Base-by-base conservation (phyloP, 306 rosid species). In the Lupinus albus region DNA sequence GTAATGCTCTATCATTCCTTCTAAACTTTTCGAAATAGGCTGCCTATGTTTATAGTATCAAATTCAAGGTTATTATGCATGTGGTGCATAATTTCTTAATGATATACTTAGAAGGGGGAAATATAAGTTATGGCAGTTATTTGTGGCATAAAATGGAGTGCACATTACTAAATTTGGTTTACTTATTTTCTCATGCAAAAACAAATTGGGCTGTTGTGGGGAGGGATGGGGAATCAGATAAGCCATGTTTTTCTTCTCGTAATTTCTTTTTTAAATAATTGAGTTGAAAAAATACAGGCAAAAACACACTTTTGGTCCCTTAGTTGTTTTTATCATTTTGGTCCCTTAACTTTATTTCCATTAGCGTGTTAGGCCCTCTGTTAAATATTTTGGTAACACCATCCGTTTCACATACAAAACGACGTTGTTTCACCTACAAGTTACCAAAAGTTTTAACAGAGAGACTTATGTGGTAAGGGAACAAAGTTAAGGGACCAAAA, bases 131-230 rank as follows among this genome's bases (percentile, higher is more conserved):
- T 35, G 17, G 30, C 16, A 44, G 2, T 38, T 61, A 49, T 33
- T 25, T 53, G 50, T 65, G 50, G 30, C 35, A 46, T 44, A 11
- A 15, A 39, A 32, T 70, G 50, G 48, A 67, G 36, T 42, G 25
- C 72, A 75, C 48, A 15, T 51, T 61, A 60, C 65, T 61, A 46
- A 38, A 70, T 62, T 36, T 54, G 32, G 58, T 53, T 13, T 56
- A 11, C 18, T 33, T 18, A 53, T 70, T 67, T 42, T 65, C 62
- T 12, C 11, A 18, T 39, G 28, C 20, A 20, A 49, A 16, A 30
- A 10, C 5, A 4, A 42, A 12, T 20, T 17, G 13, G 20, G 48
- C 60, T 12, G 14, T 14, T 1, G 17, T 36, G 17, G 51, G 49
- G 2, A 4, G 1, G 45, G 4, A n/a, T 2, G n/a, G 25, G 55